Percentiles rank a stretch among this genome's conserved stretches.
Conservation (phyloP, 163 green algal species). For the Smithsoniella earleae region DNA sequence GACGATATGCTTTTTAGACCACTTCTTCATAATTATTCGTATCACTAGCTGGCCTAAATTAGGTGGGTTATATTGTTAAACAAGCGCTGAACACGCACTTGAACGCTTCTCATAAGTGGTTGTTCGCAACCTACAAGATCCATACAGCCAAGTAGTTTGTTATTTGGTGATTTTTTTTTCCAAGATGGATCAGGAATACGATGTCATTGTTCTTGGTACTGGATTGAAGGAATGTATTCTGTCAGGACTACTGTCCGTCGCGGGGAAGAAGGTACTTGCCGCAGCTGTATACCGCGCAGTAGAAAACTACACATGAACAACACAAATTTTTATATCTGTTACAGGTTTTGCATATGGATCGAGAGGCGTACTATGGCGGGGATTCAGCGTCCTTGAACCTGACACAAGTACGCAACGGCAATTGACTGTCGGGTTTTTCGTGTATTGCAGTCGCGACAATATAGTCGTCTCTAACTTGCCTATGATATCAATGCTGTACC, state of each 20-base stretch:
- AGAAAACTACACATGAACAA: background rate
- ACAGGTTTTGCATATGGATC: conserved; percentile 97
- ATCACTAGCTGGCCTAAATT: too few species aligned
- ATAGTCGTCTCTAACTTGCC: too few species aligned
- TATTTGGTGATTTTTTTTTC: too few species aligned
- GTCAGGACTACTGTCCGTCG: conserved; percentile 86
- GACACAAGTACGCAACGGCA: conserved; percentile 64
- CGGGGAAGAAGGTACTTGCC: conserved; percentile 74
- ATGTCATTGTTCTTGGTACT: conserved; percentile 94
- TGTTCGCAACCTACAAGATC: too few species aligned
- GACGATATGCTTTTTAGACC: too few species aligned
- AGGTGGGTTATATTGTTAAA: too few species aligned
- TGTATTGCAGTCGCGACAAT: too few species aligned
- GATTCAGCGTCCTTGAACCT: conserved; percentile 90
- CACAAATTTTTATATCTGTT: background rate
- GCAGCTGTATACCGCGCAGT: background rate
- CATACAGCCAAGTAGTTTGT: too few species aligned
- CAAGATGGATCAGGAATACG: conserved; percentile 90
- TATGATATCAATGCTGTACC: too few species aligned
- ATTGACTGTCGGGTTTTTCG: background rate
- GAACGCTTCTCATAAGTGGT: too few species aligned
- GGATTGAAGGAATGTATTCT: conserved; percentile 99
- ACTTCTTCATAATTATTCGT: too few species aligned
- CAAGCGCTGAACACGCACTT: too few species aligned
- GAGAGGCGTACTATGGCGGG: conserved; percentile 98